Conservation (phyloP, 2,329 filamentous ascomycete genomes). For the Xylariales sp. region DNA sequence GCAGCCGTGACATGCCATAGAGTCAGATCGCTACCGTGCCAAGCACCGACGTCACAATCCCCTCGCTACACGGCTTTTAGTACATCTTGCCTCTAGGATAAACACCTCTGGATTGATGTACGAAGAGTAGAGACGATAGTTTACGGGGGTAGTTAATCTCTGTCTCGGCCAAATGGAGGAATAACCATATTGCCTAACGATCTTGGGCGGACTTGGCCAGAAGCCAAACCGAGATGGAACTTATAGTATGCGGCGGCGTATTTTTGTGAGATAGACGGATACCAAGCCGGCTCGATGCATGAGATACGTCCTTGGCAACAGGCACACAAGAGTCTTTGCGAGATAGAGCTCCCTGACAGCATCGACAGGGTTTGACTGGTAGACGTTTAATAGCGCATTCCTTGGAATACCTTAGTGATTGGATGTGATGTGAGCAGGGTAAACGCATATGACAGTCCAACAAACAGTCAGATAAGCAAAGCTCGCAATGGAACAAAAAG, state of each 20-base stretch:
- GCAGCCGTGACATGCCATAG: slow-evolving; percentile 22
- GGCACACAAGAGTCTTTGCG: slow-evolving; percentile 29
- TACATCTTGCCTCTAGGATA: background rate
- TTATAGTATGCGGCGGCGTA: slow-evolving; percentile 29
- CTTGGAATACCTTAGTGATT: slow-evolving; percentile 19
- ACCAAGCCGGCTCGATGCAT: slow-evolving; percentile 40
- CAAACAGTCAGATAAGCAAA: slow-evolving; percentile 32
- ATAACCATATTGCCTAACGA: slow-evolving; percentile 12
- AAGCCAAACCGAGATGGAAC: slow-evolving; percentile 21
- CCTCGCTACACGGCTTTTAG: slow-evolving; percentile 1
- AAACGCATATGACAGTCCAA: slow-evolving; percentile 21
- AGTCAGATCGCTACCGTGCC: slow-evolving; percentile 18
- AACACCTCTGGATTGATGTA: background rate
- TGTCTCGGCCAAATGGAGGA: slow-evolving; percentile 34
- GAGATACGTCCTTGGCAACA: slow-evolving; percentile 35
- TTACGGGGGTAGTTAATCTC: slow-evolving; percentile 1
- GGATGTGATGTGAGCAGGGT: slow-evolving; percentile 20
- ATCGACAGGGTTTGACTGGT: slow-evolving; percentile 22
- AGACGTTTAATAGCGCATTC: slow-evolving; percentile 37
- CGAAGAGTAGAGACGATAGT: background rate
- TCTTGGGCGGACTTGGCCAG: slow-evolving; percentile 23
- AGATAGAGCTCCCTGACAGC: slow-evolving; percentile 19
- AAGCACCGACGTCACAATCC: slow-evolving; percentile 26
- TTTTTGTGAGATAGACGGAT: slow-evolving; percentile 27
- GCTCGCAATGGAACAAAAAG: background rate